These are phyloP conservation scores for Aureobasidium sp. DNA, from an alignment of 2,329 filamentous ascomycete genomes.

Conservation along the genomic window DNA sequence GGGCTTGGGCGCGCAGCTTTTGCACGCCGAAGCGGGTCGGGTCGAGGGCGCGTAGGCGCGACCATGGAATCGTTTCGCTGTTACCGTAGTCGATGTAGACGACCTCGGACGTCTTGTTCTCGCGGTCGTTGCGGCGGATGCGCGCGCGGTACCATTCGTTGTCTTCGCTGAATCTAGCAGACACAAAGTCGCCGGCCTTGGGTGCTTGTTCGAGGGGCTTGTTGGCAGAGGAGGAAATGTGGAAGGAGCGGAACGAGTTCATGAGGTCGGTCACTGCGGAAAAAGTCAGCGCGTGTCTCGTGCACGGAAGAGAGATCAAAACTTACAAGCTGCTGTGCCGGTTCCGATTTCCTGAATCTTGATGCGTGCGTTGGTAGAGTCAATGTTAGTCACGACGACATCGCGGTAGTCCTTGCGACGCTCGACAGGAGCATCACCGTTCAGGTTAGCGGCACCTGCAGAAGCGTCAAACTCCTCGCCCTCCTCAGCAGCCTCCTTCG, in stretches of 20 bases:
- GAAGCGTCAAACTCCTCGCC: slow-evolving; percentile 34
- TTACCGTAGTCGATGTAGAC: slow-evolving; percentile 97
- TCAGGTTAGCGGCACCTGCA: slow-evolving; percentile 36
- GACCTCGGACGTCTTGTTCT: slow-evolving; percentile 80
- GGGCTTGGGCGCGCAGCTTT: slow-evolving; percentile 78
- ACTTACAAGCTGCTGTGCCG: slow-evolving; percentile 59
- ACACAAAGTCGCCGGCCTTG: slow-evolving; percentile 85
- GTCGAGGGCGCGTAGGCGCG: slow-evolving; percentile 68
- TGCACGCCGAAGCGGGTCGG: slow-evolving; percentile 69
- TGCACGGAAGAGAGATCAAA: background rate
- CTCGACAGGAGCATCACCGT: slow-evolving; percentile 48
- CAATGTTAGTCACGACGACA: slow-evolving; percentile 84
- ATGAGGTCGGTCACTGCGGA: slow-evolving; percentile 64
- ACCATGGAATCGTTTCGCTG: slow-evolving; percentile 80
- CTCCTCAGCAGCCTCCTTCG: slow-evolving; percentile 60
- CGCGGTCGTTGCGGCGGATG: slow-evolving; percentile 84
- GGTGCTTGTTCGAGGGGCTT: slow-evolving; percentile 64
- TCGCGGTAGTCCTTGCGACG: slow-evolving; percentile 87
- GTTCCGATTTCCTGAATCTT: slow-evolving; percentile 88
- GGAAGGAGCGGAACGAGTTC: slow-evolving; percentile 84
- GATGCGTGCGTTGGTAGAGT: slow-evolving; percentile 62
- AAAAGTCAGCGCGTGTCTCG: background rate
- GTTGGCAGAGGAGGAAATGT: slow-evolving; percentile 73
- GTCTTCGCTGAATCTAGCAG: slow-evolving; percentile 83
- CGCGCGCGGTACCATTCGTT: slow-evolving; percentile 90